phyloP scores from a whole-genome alignment of 129 eudicot genomes.

The Tanacetum coccineum region DNA sequence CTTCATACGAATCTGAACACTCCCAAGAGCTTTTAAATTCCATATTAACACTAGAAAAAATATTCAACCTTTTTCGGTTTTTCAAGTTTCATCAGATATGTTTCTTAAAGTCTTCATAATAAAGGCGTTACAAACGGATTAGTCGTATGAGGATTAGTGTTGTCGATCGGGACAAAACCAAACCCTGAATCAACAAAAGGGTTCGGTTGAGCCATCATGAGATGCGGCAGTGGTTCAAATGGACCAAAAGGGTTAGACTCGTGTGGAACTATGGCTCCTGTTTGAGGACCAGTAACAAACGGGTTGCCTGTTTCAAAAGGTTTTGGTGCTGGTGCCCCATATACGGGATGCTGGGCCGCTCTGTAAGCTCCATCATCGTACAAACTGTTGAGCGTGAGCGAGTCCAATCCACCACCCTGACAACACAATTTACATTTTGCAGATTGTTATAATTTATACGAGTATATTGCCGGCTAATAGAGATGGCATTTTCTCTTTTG shows the following conservation, averaged over 20 bases:
- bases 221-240: conserved; percentile 45
- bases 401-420: conserved; percentile 97
- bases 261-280: conserved; percentile 41
- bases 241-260: conserved; percentile 64
- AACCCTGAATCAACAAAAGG: conserved; percentile 76
- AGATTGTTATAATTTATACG: no score
- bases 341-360: conserved; percentile 75
- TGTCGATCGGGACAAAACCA: conserved; percentile 51
- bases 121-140: conserved; percentile 62
- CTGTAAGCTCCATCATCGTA: conserved; percentile 91
- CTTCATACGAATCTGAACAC: conserved; percentile 16
- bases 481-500: no score
- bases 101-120: conserved; percentile 2
- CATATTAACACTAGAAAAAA: conserved; percentile 15
- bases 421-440: neutral
- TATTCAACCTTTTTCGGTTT: neutral
- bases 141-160: conserved; percentile 42
- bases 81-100: conserved; percentile 6
- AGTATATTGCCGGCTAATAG: no score
- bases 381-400: conserved; percentile 77
- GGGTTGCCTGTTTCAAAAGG: conserved; percentile 81
- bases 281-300: conserved; percentile 53
- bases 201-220: conserved; percentile 54
- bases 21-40: conserved; percentile 16
- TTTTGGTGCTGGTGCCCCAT: conserved; percentile 90